Evolutionary conservation across 2,329 filamentous ascomycete species (phyloP).

Genomic region (Penicillium psychrosexuale): DNA sequence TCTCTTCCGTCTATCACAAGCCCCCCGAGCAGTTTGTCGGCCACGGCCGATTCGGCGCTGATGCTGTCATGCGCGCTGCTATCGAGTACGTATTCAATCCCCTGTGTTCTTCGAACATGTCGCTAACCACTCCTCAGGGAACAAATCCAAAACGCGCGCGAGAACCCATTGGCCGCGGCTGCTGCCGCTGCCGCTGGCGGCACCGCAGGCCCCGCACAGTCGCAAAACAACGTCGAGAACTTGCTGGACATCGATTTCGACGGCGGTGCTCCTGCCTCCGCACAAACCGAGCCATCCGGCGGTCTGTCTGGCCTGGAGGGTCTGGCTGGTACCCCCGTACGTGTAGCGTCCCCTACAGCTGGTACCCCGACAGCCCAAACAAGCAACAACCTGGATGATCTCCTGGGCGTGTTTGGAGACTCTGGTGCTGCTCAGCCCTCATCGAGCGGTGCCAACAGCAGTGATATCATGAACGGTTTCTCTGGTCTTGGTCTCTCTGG

Average conservation of each 20-base stretch:
- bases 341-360: constrained; percentile 46
- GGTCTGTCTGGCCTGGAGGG: constrained; percentile 64
- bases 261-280: constrained; percentile 83
- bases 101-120: not conserved
- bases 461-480: constrained; percentile 76
- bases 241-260: constrained; percentile 95
- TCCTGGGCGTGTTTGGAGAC: constrained; percentile 68
- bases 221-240: constrained; percentile 85
- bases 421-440: constrained; percentile 40
- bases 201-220: constrained; percentile 48
- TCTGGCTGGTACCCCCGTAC: constrained; percentile 56
- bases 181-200: constrained; percentile 61
- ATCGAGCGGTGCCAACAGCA: constrained; percentile 33
- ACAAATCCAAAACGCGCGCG: constrained; percentile 83
- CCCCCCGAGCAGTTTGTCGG: constrained; percentile 97
- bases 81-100: constrained; percentile 62
- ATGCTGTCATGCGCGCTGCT: constrained; percentile 89
- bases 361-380: constrained; percentile 27
- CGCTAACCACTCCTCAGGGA: constrained; percentile 52
- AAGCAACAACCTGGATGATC: constrained; percentile 70
- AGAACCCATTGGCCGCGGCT: constrained; percentile 88
- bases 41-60: constrained; percentile 87
- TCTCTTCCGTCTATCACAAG: constrained; percentile 98
- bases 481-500: constrained; percentile 73
- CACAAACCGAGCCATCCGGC: constrained; percentile 60